Evolutionary conservation across 805 yeast genomes (phyloP), one percentile per base, ranked within the genome.

Genomic region (Starmerella floricola): DNA sequence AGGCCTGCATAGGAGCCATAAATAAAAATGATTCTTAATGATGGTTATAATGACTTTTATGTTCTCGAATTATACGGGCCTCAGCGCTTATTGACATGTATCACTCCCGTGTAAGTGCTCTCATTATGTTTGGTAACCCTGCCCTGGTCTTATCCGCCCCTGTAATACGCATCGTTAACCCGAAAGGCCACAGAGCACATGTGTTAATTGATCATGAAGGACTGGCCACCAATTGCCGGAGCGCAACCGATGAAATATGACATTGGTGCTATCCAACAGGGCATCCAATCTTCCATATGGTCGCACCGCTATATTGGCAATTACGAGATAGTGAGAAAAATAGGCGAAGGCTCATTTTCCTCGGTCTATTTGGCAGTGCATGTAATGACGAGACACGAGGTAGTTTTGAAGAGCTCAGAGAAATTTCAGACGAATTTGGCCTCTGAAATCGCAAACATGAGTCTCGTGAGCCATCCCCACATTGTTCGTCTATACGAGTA

Each of bases 331-430:
- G 55, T 75, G 6, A 67, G 76, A 44, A 82, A 78, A 50, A 79
- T 88, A 18, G 97, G 96, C 2, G 86, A 83, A 53, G 96, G 96
- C 8, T 72, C 48, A 36, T 88, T 86, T 68, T 96, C 97, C 8
- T 82, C 81, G 55, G 94, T 86, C 1, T 91, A 79, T 58, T 63
- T 88, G 24, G 97, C 95, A 1, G 67, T 67, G 29, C 97, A 88
- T 55, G 70, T 71, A 39, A 66, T 86, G 35, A 72, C 94, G 10
- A 76, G 76, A 41, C 67, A 75, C n/a, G 78, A 73, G 56, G 69
- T 88, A 2, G 97, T 91, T 15, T 62, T 91, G 47, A 88, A 88
- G 55, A 80, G 85, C 36, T 50, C 66, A 32, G 88, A 94, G 8
- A 75, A 78, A 45, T 73, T 72, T 36, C 94, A 84, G 56, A 86